Evolutionary conservation across 371 early-diverging fungal genomes (phyloP), one percentile per base, ranked within the genome.

Genomic region (Rhizopus stolonifer): DNA sequence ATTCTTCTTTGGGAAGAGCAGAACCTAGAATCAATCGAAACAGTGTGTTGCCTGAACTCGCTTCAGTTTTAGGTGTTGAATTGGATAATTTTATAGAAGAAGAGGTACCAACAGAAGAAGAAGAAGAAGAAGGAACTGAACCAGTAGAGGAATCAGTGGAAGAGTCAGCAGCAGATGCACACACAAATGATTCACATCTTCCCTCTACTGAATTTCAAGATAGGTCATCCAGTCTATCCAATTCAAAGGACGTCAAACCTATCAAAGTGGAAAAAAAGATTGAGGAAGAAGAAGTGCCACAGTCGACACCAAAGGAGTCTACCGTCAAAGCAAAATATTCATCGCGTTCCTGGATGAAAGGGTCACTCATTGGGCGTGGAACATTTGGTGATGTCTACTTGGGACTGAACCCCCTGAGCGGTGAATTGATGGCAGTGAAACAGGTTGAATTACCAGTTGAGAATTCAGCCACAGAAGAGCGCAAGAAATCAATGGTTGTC

Each of bases 371-470:
- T 58, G 99, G 99, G 1, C 81, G 91, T 57, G 99, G 99, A 10
- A 90, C 95, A 4, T 99, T 97, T 83, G 99, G 97, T 9, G 87
- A 86, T 58, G 99, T 99, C 4, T 99, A 92, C 56, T 82, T 90
- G 34, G 99, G 95, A 2, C 80, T 93, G 55, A 91, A 94, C 64
- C 78, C 89, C 10, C 71, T 82, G 18, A 92, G 84, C 10, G 92
- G 93, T 3, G 91, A 88, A 46, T 66, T 97, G 19, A 94, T 99
- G 89, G 99, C 99, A 0, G 95, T 99, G 9, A 99, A 99, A 72
- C 95, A 96, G 72, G 98, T 99, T 2, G 91, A 92, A 59, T 61
- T 95, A 18, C 90, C 94, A 1, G 82, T 77, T 23, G 85, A 79
- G 21, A 87, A 82, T 49, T 77, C 83, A 4, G 83, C 80, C 21